Evolutionary conservation across 805 yeast genomes (phyloP).

Genomic region (Lachancea thermotolerans): DNA sequence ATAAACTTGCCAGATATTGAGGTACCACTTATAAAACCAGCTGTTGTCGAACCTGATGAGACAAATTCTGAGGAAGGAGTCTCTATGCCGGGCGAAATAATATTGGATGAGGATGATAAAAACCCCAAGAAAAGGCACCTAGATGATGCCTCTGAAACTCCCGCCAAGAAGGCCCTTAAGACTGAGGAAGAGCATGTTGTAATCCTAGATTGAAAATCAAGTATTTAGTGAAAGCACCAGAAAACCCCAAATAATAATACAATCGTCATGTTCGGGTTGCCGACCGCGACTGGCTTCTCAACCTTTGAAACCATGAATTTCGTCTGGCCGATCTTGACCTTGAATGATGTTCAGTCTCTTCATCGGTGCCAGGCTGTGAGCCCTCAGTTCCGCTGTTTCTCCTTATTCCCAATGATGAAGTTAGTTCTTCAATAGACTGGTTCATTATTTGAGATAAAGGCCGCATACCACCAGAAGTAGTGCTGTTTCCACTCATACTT

Average conservation of each 20-base stretch:
- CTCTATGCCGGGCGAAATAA: neutral
- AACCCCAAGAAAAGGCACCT: slow-evolving; percentile 9
- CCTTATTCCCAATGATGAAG: slow-evolving; percentile 3
- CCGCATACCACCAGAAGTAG: slow-evolving; percentile 14
- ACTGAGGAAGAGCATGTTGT: slow-evolving; percentile 1
- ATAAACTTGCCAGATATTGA: slow-evolving; percentile 31
- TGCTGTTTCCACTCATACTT: slow-evolving; percentile 20
- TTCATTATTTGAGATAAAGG: slow-evolving; percentile 8
- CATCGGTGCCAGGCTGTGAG: slow-evolving; percentile 9
- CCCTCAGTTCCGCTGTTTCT: slow-evolving; percentile 5
- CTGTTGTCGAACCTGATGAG: slow-evolving; percentile 11
- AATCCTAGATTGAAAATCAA: slow-evolving; percentile 1
- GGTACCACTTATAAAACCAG: slow-evolving; percentile 21
- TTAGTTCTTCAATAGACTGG: slow-evolving; percentile 20
- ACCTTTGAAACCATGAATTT: slow-evolving; percentile 41
- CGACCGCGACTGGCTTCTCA: slow-evolving; percentile 35
- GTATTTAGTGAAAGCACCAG: neutral
- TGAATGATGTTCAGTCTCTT: slow-evolving; percentile 12
- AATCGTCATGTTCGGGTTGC: slow-evolving; percentile 7
- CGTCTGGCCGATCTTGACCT: slow-evolving; percentile 27
- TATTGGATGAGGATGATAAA: slow-evolving; percentile 8
- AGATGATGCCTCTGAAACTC: slow-evolving; percentile 5
- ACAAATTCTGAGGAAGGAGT: slow-evolving; percentile 18
- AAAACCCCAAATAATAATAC: neutral
- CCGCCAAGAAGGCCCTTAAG: slow-evolving; percentile 2